These are phyloP conservation scores for Fraxinus platypoda DNA, from an alignment of 305 asterid species.

Conservation along the genomic window DNA sequence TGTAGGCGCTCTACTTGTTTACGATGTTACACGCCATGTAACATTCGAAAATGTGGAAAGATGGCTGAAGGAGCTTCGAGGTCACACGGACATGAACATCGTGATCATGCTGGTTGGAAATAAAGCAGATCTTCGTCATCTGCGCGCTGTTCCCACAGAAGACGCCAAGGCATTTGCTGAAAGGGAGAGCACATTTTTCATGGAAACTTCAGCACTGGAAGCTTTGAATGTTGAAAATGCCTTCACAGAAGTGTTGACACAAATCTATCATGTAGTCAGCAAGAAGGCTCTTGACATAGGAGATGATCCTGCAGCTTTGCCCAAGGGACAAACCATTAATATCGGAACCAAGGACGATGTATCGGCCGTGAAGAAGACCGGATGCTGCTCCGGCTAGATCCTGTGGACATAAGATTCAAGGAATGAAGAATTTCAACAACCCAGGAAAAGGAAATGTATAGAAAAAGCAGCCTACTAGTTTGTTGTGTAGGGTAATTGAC, in stretches of 20 bases:
- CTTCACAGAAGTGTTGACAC: conserved; percentile 52
- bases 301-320: conserved; percentile 49
- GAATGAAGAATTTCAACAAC: neutral
- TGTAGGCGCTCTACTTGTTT: conserved; percentile 56
- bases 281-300: conserved; percentile 48
- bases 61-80: conserved; percentile 69
- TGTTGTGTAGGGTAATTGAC: neutral
- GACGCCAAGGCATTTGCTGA: conserved; percentile 45
- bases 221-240: conserved; percentile 52
- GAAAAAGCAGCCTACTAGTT: neutral
- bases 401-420: neutral
- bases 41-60: conserved; percentile 55
- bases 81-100: conserved; percentile 52
- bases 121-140: conserved; percentile 62
- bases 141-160: conserved; percentile 41
- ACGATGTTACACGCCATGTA: conserved; percentile 56
- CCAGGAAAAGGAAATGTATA: neutral
- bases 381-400: conserved; percentile 52
- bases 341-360: conserved; percentile 52
- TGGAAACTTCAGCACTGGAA: conserved; percentile 65
- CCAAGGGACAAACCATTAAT: conserved; percentile 49
- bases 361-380: conserved; percentile 48
- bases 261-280: conserved; percentile 54
- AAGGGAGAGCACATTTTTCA: conserved; percentile 48
- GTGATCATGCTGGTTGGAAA: conserved; percentile 62